phyloP scores from a whole-genome alignment of 257 asterid species.

The Solanum boliviense region DNA sequence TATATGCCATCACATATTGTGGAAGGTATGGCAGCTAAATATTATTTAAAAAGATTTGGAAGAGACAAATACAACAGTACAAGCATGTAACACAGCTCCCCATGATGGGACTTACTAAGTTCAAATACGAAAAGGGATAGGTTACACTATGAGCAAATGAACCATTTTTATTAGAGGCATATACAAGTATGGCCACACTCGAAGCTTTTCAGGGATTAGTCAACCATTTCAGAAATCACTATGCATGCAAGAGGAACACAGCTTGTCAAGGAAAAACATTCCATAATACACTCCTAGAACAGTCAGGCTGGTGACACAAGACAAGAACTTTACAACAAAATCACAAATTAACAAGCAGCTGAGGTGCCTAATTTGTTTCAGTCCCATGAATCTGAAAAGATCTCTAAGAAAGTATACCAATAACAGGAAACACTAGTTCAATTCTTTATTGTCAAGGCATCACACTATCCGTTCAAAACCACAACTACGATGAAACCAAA shows the following conservation, averaged over 20 bases:
- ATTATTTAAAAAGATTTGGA: background rate
- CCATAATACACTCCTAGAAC: background rate
- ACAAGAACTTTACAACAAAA: background rate
- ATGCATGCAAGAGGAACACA: background rate
- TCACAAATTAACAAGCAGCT: background rate
- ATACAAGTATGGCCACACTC: background rate
- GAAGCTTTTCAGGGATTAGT: background rate
- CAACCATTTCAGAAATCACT: background rate
- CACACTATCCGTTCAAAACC: background rate
- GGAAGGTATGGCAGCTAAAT: background rate
- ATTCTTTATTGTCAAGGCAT: background rate
- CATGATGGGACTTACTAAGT: background rate
- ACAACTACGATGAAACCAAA: background rate
- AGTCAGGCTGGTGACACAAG: background rate
- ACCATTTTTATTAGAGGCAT: background rate
- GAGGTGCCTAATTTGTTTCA: background rate
- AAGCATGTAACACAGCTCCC: background rate
- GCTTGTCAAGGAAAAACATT: background rate
- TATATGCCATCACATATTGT: background rate
- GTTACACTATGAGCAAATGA: background rate
- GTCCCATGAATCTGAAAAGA: background rate
- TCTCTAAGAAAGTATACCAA: background rate
- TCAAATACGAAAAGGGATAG: background rate
- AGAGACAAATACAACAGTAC: background rate
- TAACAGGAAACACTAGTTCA: background rate